A percentile compares a stretch with the other conserved stretches of the same genome.
phyloP scores from a whole-genome alignment of 768 basidiomycete species.

The Leccinellum rugosiceps region DNA sequence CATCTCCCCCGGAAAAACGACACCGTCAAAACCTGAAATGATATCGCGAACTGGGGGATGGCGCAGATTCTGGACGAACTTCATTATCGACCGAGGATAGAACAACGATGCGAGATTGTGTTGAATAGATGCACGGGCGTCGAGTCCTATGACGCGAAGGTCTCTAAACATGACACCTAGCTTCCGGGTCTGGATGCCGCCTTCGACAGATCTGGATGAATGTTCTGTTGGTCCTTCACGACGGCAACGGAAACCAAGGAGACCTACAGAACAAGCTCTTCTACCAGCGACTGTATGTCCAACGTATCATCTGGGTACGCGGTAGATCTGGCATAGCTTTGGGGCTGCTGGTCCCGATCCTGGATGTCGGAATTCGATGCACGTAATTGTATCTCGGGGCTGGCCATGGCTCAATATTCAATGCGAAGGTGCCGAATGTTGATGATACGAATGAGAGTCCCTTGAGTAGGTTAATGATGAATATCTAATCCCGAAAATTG shows the following conservation, averaged over 20 bases:
- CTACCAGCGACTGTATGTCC: slow-evolving; percentile 15
- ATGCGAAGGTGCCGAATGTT: too few relatives aligned
- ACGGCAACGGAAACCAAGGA: background rate
- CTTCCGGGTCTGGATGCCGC: slow-evolving; percentile 35
- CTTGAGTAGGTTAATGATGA: too few relatives aligned
- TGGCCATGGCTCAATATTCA: background rate
- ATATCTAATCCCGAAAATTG: too few relatives aligned
- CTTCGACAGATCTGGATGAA: slow-evolving; percentile 30
- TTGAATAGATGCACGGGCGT: slow-evolving; percentile 42
- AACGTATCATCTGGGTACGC: background rate
- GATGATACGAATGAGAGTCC: too few relatives aligned
- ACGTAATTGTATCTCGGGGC: background rate
- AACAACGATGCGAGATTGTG: slow-evolving; percentile 45
- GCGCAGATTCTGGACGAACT: slow-evolving; percentile 40
- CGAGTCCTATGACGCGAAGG: slow-evolving; percentile 50
- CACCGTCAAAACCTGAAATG: slow-evolving; percentile 59
- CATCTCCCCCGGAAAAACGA: slow-evolving; percentile 72
- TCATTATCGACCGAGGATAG: slow-evolving; percentile 26
- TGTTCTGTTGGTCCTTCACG: background rate
- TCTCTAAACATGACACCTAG: slow-evolving; percentile 52
- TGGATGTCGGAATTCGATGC: background rate
- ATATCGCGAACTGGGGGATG: slow-evolving; percentile 67
- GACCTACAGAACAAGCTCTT: background rate
- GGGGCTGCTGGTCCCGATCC: background rate
- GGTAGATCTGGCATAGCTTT: background rate